Conservation (phyloP, 371 early-diverging fungal species). For the Apophysomyces elegans region DNA sequence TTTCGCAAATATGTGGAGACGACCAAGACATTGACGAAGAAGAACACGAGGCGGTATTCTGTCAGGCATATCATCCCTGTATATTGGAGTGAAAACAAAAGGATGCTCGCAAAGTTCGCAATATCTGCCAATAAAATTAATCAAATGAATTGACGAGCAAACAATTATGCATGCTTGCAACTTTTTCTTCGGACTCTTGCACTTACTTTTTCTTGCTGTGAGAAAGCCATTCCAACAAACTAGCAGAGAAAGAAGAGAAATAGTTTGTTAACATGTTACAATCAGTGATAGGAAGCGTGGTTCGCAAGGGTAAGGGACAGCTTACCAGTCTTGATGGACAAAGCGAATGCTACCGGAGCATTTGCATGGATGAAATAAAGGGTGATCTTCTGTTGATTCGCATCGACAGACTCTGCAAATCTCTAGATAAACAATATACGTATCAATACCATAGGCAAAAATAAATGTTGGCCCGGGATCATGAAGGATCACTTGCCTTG, state of each 20-base stretch:
- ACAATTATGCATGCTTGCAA: slow-evolving; percentile 11
- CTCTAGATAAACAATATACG: slow-evolving; percentile 27
- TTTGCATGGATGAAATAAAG: slow-evolving; percentile 88
- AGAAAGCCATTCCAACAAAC: slow-evolving; percentile 84
- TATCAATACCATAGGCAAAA: not conserved
- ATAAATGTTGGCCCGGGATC: not conserved
- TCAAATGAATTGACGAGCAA: slow-evolving; percentile 7
- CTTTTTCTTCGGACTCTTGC: not conserved
- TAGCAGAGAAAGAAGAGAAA: slow-evolving; percentile 21
- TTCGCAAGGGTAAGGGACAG: not conserved
- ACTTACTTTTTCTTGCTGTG: slow-evolving; percentile 79
- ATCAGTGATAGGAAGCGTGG: no score
- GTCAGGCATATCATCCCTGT: slow-evolving; percentile 76
- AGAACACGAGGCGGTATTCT: slow-evolving; percentile 61
- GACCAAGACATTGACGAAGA: slow-evolving; percentile 48
- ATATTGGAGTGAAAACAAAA: slow-evolving; percentile 77
- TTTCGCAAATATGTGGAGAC: slow-evolving; percentile 35
- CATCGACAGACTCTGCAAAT: slow-evolving; percentile 91
- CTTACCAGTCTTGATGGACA: slow-evolving; percentile 86
- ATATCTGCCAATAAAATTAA: slow-evolving; percentile 41
- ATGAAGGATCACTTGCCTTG: slow-evolving; percentile 7
- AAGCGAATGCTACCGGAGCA: slow-evolving; percentile 91
- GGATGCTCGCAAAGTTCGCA: slow-evolving; percentile 85
- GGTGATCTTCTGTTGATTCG: slow-evolving; percentile 75
- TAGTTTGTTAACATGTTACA: not conserved